These are phyloP conservation scores for Westerdykella ornata DNA, from an alignment of 2,329 filamentous ascomycete genomes.

Conservation along the genomic window DNA sequence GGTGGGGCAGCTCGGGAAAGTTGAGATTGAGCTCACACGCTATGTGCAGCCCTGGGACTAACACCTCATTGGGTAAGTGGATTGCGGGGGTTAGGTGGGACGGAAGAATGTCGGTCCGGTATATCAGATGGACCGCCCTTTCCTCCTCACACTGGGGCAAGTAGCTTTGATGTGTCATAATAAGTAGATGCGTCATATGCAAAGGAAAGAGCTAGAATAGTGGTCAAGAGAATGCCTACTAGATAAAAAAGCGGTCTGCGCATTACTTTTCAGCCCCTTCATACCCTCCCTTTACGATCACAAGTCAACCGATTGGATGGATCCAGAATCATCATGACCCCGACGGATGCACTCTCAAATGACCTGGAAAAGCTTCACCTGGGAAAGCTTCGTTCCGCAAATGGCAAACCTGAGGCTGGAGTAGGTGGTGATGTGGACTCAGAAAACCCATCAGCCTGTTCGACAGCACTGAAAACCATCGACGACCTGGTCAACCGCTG, in stretches of 20 bases:
- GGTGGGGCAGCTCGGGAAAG: slow-evolving; percentile 1
- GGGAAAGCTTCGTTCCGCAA: too few relatives aligned
- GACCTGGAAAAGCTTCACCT: too few relatives aligned
- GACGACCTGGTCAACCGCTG: slow-evolving; percentile 35
- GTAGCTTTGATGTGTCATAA: too few relatives aligned
- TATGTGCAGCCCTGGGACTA: not conserved
- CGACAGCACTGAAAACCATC: slow-evolving; percentile 5
- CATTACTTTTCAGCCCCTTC: too few relatives aligned
- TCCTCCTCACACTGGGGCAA: not conserved
- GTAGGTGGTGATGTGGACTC: not conserved
- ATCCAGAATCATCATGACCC: too few relatives aligned
- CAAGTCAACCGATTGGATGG: too few relatives aligned
- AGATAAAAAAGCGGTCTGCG: too few relatives aligned
- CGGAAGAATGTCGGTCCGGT: slow-evolving; percentile 1
- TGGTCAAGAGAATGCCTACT: too few relatives aligned
- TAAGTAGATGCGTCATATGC: not conserved
- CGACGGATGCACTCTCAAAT: too few relatives aligned
- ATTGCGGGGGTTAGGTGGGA: not conserved
- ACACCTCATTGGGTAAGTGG: not conserved
- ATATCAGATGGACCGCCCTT: not conserved
- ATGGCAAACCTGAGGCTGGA: too few relatives aligned
- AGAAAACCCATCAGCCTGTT: not conserved
- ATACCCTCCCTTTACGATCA: too few relatives aligned
- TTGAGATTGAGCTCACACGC: not conserved
- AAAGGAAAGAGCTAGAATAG: not conserved